phyloP scores from a whole-genome alignment of 768 basidiomycete genomes.

The Leccinum arenicola region DNA sequence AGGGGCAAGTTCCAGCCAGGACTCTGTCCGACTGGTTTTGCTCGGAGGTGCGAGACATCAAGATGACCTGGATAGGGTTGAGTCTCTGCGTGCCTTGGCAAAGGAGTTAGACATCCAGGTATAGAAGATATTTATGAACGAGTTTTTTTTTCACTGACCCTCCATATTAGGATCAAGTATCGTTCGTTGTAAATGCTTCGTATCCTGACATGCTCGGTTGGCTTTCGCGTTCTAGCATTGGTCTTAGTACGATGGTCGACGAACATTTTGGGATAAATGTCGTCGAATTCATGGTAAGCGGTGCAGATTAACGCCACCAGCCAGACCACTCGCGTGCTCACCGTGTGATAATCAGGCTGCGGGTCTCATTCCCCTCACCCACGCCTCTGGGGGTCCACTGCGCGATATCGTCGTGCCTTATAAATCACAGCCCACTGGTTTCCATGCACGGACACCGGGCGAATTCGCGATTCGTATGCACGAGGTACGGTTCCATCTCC shows the following conservation, averaged over 20 bases:
- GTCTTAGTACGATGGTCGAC: slow-evolving; percentile 95
- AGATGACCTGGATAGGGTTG: slow-evolving; percentile 69
- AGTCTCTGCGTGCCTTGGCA: slow-evolving; percentile 55
- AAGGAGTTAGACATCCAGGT: slow-evolving; percentile 65
- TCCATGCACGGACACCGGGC: slow-evolving; percentile 66
- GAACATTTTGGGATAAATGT: slow-evolving; percentile 99
- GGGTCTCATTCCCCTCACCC: slow-evolving; percentile 86
- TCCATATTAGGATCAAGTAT: slow-evolving; percentile 54
- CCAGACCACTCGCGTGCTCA: slow-evolving; percentile 10
- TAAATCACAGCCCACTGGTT: slow-evolving; percentile 73
- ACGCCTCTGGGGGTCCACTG: slow-evolving; percentile 90
- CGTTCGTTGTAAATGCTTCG: slow-evolving; percentile 81
- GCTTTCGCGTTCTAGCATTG: slow-evolving; percentile 75
- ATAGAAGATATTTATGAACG: slow-evolving; percentile 14
- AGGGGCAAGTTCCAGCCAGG: slow-evolving; percentile 12
- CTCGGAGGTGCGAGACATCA: slow-evolving; percentile 85
- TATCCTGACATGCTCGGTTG: slow-evolving; percentile 68
- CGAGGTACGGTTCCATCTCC: slow-evolving; percentile 32
- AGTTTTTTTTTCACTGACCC: slow-evolving; percentile 1
- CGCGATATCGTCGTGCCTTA: slow-evolving; percentile 88
- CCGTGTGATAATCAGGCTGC: slow-evolving; percentile 62
- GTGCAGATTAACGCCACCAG: slow-evolving; percentile 2
- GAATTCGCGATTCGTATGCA: slow-evolving; percentile 70
- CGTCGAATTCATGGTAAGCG: slow-evolving; percentile 91
- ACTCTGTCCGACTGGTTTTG: slow-evolving; percentile 59